These are phyloP conservation scores for Fagopyrum homotropicum DNA, from an alignment of 148 eudicot species.

Conservation along the genomic window DNA sequence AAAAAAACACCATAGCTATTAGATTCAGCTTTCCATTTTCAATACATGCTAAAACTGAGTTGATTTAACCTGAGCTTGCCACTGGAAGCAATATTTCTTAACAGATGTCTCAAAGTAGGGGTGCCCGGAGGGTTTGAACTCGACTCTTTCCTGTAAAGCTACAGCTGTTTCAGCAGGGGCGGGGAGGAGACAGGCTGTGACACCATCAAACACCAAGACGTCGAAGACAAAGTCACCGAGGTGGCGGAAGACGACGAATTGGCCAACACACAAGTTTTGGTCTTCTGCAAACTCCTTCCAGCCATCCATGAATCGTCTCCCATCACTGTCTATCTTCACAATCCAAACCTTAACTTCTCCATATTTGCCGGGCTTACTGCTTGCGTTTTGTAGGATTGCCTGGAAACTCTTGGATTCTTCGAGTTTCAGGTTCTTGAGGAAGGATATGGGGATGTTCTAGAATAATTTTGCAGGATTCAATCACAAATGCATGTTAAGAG, in stretches of 20 bases:
- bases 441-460: too few species aligned
- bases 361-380: too few species aligned
- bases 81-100: not conserved
- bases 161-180: not conserved
- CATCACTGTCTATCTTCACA: constrained; percentile 9
- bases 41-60: too few species aligned
- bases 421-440: too few species aligned
- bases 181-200: constrained; percentile 5
- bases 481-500: too few species aligned
- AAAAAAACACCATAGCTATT: not conserved
- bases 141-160: too few species aligned
- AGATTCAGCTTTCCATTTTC: too few species aligned
- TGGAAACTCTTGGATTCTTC: too few species aligned
- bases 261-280: constrained; percentile 5
- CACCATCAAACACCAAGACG: constrained; percentile 13
- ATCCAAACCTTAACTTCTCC: not conserved
- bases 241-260: constrained; percentile 16
- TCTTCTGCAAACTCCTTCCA: constrained; percentile 13
- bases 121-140: too few species aligned
- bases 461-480: too few species aligned
- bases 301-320: constrained; percentile 10
- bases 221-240: constrained; percentile 6
- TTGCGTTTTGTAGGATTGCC: too few species aligned
- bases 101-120: not conserved
- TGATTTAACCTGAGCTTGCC: constrained; percentile 15